A percentile compares a stretch with the other conserved stretches of the same genome.
Evolutionary conservation across 176 grass and related monocot genomes (phyloP).

Genomic region (Metroxylon sagu): DNA sequence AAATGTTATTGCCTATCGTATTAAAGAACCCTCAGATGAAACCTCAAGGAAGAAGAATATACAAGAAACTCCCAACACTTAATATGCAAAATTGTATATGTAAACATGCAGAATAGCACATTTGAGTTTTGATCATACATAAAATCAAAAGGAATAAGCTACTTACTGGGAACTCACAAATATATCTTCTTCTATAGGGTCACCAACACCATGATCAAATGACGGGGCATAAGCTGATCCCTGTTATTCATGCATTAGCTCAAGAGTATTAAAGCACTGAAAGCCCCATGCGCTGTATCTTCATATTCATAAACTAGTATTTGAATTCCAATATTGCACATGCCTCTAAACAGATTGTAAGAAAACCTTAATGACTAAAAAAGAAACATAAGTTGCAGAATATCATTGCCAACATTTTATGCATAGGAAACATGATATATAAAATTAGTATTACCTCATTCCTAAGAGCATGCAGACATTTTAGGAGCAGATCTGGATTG

Average conservation of each 20-base stretch:
- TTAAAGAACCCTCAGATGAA: too few species aligned
- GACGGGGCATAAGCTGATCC: conserved; percentile 85
- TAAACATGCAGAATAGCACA: too few species aligned
- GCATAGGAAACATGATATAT: not conserved
- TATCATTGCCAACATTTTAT: not conserved
- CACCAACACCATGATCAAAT: conserved; percentile 94
- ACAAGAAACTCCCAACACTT: too few species aligned
- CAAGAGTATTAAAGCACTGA: conserved; percentile 1
- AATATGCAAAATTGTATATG: too few species aligned
- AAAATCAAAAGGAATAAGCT: not conserved
- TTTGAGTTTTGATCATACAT: not conserved
- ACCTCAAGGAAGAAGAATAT: too few species aligned
- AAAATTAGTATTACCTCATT: conserved; percentile 45
- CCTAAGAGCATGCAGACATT: conserved; percentile 60
- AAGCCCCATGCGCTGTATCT: not conserved
- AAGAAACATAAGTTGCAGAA: not conserved
- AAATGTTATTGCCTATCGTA: too few species aligned
- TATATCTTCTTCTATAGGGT: conserved; percentile 90
- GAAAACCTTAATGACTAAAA: too few species aligned
- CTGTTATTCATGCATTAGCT: conserved; percentile 18
- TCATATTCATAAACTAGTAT: too few species aligned
- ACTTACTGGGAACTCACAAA: conserved; percentile 42
- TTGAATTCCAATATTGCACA: too few species aligned
- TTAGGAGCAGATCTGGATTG: conserved; percentile 54
- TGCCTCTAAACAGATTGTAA: too few species aligned